Percentiles rank a stretch among this genome's conserved stretches.
Conservation (phyloP, 495 filamentous ascomycete genomes). For the Penicillium macrosclerotiorum region DNA sequence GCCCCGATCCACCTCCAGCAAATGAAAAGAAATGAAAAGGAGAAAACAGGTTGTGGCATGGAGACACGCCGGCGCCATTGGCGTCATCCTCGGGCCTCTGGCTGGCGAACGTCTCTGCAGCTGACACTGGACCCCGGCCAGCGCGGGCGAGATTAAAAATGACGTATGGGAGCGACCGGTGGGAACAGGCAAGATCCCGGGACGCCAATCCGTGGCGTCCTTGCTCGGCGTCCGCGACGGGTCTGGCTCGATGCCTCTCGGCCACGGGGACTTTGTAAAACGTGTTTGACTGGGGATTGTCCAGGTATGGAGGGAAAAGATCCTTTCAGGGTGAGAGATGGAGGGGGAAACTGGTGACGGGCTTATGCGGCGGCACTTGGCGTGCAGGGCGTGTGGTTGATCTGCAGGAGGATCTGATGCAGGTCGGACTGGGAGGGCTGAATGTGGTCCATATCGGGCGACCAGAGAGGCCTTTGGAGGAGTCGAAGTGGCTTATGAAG, state of each 20-base stretch:
- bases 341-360: no score
- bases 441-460: no score
- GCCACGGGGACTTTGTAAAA: no score
- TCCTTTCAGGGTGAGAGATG: no score
- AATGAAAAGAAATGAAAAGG: not conserved
- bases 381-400: no score
- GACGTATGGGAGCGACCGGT: slow-evolving; percentile 12
- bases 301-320: no score
- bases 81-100: slow-evolving; percentile 16
- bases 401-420: slow-evolving; percentile 6
- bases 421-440: not conserved
- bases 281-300: no score
- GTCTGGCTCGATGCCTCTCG: no score
- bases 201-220: no score
- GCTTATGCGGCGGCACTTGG: no score
- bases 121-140: not conserved
- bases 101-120: slow-evolving; percentile 2
- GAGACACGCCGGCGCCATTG: slow-evolving; percentile 12
- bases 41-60: not conserved
- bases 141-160: slow-evolving; percentile 14
- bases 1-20: not conserved
- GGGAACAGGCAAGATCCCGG: slow-evolving; percentile 8
- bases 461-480: no score
- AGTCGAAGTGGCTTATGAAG: no score
- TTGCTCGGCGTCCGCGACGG: not conserved